Percentiles rank a stretch among this genome's conserved stretches.
These are phyloP conservation scores for Lathyrus tuberosus DNA, from an alignment of 306 rosid species.

Conservation along the genomic window DNA sequence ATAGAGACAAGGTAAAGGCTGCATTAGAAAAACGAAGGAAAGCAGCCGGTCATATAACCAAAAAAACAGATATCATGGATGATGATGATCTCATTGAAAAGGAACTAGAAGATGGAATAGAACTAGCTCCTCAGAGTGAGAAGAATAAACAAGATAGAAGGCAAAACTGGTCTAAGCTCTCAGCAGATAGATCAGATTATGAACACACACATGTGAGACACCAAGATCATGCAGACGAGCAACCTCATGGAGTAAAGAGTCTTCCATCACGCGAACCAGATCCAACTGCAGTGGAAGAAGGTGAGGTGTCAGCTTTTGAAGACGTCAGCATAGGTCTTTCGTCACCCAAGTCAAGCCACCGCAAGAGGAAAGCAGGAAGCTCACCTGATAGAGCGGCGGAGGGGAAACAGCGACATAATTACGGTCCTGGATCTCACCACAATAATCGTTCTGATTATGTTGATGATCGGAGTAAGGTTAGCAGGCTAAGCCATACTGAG, in stretches of 20 bases:
- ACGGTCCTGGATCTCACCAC: slow-evolving; percentile 54
- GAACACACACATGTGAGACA: slow-evolving; percentile 65
- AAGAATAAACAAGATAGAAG: slow-evolving; percentile 73
- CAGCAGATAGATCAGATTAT: slow-evolving; percentile 60
- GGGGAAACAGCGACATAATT: slow-evolving; percentile 63
- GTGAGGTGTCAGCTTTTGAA: slow-evolving; percentile 66
- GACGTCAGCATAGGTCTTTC: slow-evolving; percentile 48
- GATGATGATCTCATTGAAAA: slow-evolving; percentile 96
- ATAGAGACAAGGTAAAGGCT: slow-evolving; percentile 88
- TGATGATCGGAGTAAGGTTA: slow-evolving; percentile 53
- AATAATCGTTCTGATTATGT: slow-evolving; percentile 49
- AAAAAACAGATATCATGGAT: slow-evolving; percentile 77
- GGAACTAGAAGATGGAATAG: slow-evolving; percentile 96
- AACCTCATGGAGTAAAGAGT: slow-evolving; percentile 45
- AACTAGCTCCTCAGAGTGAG: slow-evolving; percentile 75
- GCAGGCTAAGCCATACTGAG: slow-evolving; percentile 59
- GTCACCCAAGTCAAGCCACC: slow-evolving; percentile 68
- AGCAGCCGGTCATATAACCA: slow-evolving; percentile 62
- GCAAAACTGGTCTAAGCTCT: slow-evolving; percentile 77
- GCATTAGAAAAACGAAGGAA: slow-evolving; percentile 93
- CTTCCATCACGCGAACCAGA: slow-evolving; percentile 49
- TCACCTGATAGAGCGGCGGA: slow-evolving; percentile 57
- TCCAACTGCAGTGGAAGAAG: slow-evolving; percentile 78
- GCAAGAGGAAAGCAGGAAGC: slow-evolving; percentile 81
- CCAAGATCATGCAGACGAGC: slow-evolving; percentile 61